Evolutionary conservation across 176 grass and related monocot species (phyloP), one percentile per base, ranked within the genome.

Genomic region (Phoenix roebelenii): DNA sequence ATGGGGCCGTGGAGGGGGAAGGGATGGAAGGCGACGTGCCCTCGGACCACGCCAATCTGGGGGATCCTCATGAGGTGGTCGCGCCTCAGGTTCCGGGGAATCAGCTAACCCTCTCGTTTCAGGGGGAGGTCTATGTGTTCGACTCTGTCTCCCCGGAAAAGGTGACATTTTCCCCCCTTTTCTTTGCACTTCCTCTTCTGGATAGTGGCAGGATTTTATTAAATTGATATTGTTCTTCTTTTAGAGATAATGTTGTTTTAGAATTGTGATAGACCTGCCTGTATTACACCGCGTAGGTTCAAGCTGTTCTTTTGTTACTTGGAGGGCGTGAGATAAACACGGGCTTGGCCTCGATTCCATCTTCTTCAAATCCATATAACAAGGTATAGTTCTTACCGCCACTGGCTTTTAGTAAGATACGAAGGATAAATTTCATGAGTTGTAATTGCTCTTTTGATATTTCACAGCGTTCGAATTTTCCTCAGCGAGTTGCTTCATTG

Each of bases 91-190:
- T 82, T 14, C 39, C 64, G 10, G 35, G 72, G 44, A 92, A 98
- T 63, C 87, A 92, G 71, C 87, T 98, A 24, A 98, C 93, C 4
- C 84, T 98, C 2, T 98, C 93, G 26, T 98, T 98, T 64, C 93
- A 98, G 62, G 85, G 88, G 61, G 93, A 98, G 63, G 93, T 88
- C 76, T 98, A 98, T 64, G 93, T 98, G 1, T 98, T 98, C 69
- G 93, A 98, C 57, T 88, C 81, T 15, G 93, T 98, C 54, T 98
- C 93, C 26, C 93, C 93, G 39, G 93, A 98, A 72, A 98, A 98
- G 93, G 93, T 73, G 51, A 23, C 39, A 24, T 63, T 30, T 3
- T 3, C 25, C 20, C n/a, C 53, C 4, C 28, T 18, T 16, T 18
- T 58, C 29, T 57, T 39, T 23, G 35, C 35, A 12, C 1, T 44